A percentile compares a stretch with the other conserved stretches of the same genome.
phyloP scores from a whole-genome alignment of 176 grass and related monocot genomes.

The Avena atlantica region DNA sequence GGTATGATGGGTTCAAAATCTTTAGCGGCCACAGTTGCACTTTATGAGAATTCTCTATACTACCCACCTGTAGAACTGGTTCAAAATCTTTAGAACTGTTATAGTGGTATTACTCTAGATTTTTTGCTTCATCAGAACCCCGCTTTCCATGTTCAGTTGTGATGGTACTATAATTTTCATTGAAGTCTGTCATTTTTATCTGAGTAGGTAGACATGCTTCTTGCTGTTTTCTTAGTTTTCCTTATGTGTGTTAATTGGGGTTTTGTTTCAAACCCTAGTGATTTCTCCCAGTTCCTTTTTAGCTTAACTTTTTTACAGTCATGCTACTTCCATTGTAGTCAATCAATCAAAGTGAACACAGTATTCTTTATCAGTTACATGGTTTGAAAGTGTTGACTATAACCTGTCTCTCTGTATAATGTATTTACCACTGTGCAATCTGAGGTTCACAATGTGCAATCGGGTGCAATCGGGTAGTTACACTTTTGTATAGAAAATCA shows the following conservation, averaged over 20 bases:
- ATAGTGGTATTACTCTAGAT: not conserved
- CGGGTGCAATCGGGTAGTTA: not conserved
- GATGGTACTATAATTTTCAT: not conserved
- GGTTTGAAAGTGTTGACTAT: not conserved
- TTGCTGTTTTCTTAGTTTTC: not conserved
- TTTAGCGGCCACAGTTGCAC: not conserved
- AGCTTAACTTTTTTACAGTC: not conserved
- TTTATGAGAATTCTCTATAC: not conserved
- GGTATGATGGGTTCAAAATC: not conserved
- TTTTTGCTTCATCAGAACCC: not conserved
- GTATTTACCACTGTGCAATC: not conserved
- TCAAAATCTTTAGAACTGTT: not conserved
- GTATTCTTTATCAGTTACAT: not conserved
- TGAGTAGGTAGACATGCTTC: not conserved
- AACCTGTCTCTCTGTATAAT: not conserved
- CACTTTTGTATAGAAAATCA: not conserved
- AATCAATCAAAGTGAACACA: not conserved
- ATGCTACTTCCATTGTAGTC: not conserved
- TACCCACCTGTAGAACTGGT: not conserved
- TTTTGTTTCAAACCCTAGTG: not conserved
- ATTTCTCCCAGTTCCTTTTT: slow-evolving; percentile 2
- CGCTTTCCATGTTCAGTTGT: not conserved
- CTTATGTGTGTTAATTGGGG: not conserved
- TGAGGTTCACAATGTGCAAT: not conserved
- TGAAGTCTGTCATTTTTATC: not conserved